These are phyloP conservation scores for Aspergillus hiratsukae DNA, from an alignment of 2,329 filamentous ascomycete species.

Conservation along the genomic window DNA sequence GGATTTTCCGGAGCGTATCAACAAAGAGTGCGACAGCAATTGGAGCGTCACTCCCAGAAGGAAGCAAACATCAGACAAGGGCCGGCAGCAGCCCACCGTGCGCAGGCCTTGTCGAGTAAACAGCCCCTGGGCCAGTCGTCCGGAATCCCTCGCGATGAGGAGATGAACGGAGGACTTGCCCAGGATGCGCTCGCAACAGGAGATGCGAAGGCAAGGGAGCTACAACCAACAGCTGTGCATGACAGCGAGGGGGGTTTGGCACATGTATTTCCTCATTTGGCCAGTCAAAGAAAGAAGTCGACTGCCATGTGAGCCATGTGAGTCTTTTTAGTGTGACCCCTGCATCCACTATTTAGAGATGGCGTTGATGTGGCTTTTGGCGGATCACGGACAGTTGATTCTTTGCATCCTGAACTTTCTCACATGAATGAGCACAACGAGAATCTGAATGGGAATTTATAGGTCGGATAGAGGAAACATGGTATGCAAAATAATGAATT, in stretches of 20 bases:
- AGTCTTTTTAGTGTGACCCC: background rate
- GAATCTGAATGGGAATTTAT: background rate
- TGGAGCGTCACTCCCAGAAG: constrained; percentile 16
- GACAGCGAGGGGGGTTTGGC: constrained; percentile 18
- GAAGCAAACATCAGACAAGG: background rate
- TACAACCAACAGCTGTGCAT: constrained; percentile 1
- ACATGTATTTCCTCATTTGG: constrained; percentile 37
- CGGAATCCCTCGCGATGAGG: background rate
- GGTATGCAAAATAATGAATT: background rate
- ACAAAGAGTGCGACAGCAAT: constrained; percentile 32
- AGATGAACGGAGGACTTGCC: background rate
- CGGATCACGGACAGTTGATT: background rate
- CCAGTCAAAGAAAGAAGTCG: constrained; percentile 13
- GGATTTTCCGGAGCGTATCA: constrained; percentile 45
- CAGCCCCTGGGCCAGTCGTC: background rate
- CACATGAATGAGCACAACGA: background rate
- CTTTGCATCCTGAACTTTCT: background rate
- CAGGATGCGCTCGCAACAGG: background rate
- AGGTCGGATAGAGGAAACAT: background rate
- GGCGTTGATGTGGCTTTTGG: background rate
- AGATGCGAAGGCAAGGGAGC: background rate
- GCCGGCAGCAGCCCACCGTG: background rate
- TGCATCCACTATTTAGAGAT: background rate
- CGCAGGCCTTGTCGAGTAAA: background rate
- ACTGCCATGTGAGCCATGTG: background rate